These are phyloP conservation scores for Talaromyces ruber DNA, from an alignment of 495 filamentous ascomycete species.

Conservation along the genomic window DNA sequence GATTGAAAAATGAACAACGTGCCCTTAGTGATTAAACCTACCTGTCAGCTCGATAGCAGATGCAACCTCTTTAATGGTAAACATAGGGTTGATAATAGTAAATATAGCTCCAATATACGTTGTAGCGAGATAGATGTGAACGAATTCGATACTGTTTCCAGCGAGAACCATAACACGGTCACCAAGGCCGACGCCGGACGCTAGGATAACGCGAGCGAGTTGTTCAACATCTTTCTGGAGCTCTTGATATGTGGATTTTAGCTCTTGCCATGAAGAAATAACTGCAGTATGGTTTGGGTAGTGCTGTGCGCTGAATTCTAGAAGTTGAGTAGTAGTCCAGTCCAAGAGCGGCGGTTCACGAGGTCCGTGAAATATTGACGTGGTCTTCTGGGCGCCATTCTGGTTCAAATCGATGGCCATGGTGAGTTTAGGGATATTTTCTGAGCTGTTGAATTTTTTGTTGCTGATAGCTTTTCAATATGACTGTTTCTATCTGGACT, in stretches of 20 bases:
- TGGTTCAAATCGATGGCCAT: neutral
- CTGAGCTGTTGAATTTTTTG: no score
- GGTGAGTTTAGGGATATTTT: no score
- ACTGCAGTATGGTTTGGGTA: neutral
- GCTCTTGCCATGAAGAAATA: neutral
- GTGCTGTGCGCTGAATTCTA: neutral
- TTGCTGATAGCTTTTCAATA: no score
- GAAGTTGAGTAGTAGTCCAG: neutral
- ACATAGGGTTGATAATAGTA: conserved; percentile 51
- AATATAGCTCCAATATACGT: conserved; percentile 44
- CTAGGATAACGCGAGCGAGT: neutral
- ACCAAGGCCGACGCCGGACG: neutral
- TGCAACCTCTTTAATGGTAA: conserved; percentile 41
- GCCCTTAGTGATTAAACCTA: conserved; percentile 44
- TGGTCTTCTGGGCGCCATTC: neutral
- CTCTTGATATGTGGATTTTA: neutral
- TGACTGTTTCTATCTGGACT: no score
- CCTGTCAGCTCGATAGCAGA: conserved; percentile 43
- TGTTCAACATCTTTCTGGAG: neutral
- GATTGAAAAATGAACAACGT: no score
- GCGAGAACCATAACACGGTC: conserved; percentile 29
- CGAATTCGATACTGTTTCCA: conserved; percentile 49
- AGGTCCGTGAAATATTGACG: neutral
- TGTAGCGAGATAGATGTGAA: conserved; percentile 45
- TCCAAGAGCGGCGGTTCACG: neutral